Conservation (phyloP, 495 filamentous ascomycete species). For the Xylaria venustula region DNA sequence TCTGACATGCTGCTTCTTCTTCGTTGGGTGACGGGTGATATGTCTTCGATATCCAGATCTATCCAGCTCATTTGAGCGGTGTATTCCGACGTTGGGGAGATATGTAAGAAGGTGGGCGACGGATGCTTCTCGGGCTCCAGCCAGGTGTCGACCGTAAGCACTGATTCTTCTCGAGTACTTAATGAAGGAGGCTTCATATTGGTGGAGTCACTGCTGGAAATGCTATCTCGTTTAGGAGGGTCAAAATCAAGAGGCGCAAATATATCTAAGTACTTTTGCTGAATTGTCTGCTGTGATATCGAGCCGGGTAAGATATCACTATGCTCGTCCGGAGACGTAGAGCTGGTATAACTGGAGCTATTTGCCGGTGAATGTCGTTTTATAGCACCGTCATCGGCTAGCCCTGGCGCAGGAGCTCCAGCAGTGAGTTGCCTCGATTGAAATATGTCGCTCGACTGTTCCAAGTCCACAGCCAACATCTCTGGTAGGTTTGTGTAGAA, state of each 20-base stretch:
- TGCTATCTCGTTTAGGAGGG: constrained; percentile 8
- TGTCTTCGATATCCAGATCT: constrained; percentile 22
- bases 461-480: constrained; percentile 42
- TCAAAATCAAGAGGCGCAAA: constrained; percentile 12
- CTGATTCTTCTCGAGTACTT: constrained; percentile 32
- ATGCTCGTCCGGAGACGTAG: constrained; percentile 15
- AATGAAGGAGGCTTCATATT: constrained; percentile 26
- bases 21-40: not conserved
- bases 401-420: constrained; percentile 31
- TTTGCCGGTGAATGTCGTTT: constrained; percentile 24
- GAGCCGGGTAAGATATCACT: constrained; percentile 14
- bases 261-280: constrained; percentile 24
- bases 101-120: constrained; percentile 8
- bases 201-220: constrained; percentile 28
- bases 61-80: constrained; percentile 30
- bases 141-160: constrained; percentile 35
- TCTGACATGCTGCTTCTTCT: constrained; percentile 11
- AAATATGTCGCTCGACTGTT: constrained; percentile 36
- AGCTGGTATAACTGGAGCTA: constrained; percentile 15
- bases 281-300: constrained; percentile 25
- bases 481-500: constrained; percentile 42
- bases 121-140: constrained; percentile 29
- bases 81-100: constrained; percentile 2
- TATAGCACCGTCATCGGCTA: constrained; percentile 25
- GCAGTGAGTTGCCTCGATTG: constrained; percentile 42